Percentiles rank a stretch among this genome's conserved stretches.
Evolutionary conservation across 2,329 filamentous ascomycete species (phyloP).

Genomic region (Pseudogymnoascus pannorum): DNA sequence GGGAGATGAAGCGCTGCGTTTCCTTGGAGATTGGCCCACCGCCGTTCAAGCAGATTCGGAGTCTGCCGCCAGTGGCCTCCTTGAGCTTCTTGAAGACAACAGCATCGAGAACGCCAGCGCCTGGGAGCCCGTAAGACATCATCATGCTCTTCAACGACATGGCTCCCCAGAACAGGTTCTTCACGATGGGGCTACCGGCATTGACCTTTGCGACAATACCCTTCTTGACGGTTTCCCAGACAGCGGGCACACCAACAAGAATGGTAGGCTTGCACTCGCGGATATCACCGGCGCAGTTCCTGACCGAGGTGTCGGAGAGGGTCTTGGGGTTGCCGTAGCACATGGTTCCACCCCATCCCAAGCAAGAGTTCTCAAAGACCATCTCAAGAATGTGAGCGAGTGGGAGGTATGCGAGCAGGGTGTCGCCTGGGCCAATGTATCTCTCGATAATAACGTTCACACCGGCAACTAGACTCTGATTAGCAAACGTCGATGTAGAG

Average conservation of each 20-base stretch:
- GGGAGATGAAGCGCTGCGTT: constrained; percentile 81
- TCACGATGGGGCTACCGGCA: constrained; percentile 55
- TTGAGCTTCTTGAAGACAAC: constrained; percentile 87
- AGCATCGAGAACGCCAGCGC: constrained; percentile 62
- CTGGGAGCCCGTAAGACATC: constrained; percentile 54
- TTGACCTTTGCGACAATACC: constrained; percentile 76
- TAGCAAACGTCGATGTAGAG: constrained; percentile 10
- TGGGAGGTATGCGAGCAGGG: constrained; percentile 82
- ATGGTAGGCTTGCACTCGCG: constrained; percentile 82
- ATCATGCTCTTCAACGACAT: constrained; percentile 50
- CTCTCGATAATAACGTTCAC: constrained; percentile 69
- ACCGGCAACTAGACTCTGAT: constrained; percentile 56
- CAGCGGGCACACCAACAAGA: constrained; percentile 87
- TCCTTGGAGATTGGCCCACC: constrained; percentile 80
- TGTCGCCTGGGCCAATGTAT: constrained; percentile 68
- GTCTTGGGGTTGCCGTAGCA: constrained; percentile 89
- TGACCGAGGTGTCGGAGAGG: constrained; percentile 74
- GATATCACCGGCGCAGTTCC: constrained; percentile 89
- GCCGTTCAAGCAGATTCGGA: constrained; percentile 88
- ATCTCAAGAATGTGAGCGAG: constrained; percentile 95
- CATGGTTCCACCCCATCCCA: constrained; percentile 84
- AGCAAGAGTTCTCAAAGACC: constrained; percentile 81
- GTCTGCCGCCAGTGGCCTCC: constrained; percentile 73
- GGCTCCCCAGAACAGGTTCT: constrained; percentile 66
- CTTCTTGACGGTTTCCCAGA: constrained; percentile 97